Percentiles rank a stretch among this genome's conserved stretches.
These are phyloP conservation scores for Reticulascus tulasneorum DNA, from an alignment of 2,329 filamentous ascomycete genomes.

Conservation along the genomic window DNA sequence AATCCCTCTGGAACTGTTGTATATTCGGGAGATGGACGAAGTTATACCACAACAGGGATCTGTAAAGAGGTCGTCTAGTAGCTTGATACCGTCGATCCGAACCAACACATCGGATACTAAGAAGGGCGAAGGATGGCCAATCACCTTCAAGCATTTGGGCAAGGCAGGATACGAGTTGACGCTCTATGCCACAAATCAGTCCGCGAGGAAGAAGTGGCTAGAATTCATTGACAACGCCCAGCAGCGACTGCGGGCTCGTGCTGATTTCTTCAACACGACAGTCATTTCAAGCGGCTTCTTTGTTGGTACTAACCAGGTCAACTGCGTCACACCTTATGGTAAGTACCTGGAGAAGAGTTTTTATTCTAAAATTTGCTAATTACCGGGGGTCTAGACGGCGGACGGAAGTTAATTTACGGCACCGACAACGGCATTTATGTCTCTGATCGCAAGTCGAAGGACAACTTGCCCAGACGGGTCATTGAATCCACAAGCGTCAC, in stretches of 20 bases:
- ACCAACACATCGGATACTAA: slow-evolving; percentile 49
- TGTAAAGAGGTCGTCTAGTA: slow-evolving; percentile 83
- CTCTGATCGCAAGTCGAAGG: slow-evolving; percentile 84
- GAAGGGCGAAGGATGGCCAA: slow-evolving; percentile 76
- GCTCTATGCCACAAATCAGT: slow-evolving; percentile 79
- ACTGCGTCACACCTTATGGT: slow-evolving; percentile 89
- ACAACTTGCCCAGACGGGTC: slow-evolving; percentile 74
- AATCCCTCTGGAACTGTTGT: slow-evolving; percentile 87
- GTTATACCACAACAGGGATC: slow-evolving; percentile 78
- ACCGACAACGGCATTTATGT: slow-evolving; percentile 93
- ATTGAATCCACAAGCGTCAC: slow-evolving; percentile 85
- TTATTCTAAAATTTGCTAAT: slow-evolving; percentile 16
- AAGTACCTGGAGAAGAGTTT: slow-evolving; percentile 62
- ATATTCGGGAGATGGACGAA: slow-evolving; percentile 96
- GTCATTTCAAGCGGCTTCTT: slow-evolving; percentile 59
- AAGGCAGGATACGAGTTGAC: slow-evolving; percentile 94
- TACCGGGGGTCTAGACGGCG: slow-evolving; percentile 63
- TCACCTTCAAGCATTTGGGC: slow-evolving; percentile 93
- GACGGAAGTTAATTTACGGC: slow-evolving; percentile 88
- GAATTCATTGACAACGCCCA: slow-evolving; percentile 93
- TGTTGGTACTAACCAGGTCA: slow-evolving; percentile 72
- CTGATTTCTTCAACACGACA: slow-evolving; percentile 82
- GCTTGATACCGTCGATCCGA: slow-evolving; percentile 61
- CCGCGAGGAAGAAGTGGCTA: slow-evolving; percentile 92
- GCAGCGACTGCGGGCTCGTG: slow-evolving; percentile 77